Conservation (phyloP, 2,329 filamentous ascomycete species). For the Microcera coccophila region DNA sequence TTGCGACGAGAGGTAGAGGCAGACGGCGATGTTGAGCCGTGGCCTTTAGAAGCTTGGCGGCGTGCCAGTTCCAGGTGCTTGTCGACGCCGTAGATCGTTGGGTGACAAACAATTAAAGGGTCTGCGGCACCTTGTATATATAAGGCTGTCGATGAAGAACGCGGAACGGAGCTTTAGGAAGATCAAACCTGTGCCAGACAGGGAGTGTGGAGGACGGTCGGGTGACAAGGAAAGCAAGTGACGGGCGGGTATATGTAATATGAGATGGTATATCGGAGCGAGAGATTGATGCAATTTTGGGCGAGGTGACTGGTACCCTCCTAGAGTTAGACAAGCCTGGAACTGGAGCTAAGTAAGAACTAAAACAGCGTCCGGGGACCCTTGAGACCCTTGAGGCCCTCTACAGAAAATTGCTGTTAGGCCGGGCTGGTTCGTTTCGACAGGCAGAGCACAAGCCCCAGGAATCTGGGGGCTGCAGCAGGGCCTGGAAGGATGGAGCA, state of each 20-base stretch:
- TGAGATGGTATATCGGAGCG: constrained; percentile 18
- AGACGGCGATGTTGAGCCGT: constrained; percentile 29
- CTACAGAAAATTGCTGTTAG: constrained; percentile 22
- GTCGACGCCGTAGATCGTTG: constrained; percentile 10
- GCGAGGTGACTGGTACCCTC: constrained; percentile 24
- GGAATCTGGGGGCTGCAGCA: constrained; percentile 27
- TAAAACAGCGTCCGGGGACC: constrained; percentile 24
- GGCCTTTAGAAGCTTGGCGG: constrained; percentile 24
- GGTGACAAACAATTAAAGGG: background rate
- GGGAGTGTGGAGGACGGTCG: constrained; percentile 9
- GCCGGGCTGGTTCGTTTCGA: constrained; percentile 22
- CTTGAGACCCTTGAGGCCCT: no score
- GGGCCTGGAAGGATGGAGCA: constrained; percentile 24
- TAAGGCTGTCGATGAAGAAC: background rate
- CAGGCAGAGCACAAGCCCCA: constrained; percentile 24
- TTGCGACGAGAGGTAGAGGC: constrained; percentile 20
- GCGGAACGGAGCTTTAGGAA: background rate
- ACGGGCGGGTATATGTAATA: constrained; percentile 25
- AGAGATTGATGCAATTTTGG: constrained; percentile 32
- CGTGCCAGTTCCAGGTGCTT: constrained; percentile 19
- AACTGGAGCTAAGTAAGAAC: constrained; percentile 23
- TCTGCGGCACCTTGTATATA: background rate
- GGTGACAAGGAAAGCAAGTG: constrained; percentile 12
- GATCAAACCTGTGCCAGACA: constrained; percentile 7
- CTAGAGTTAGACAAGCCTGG: constrained; percentile 27